Conservation (phyloP, 352 stramenopile genomes). For the Elongisporangium undulatum region DNA sequence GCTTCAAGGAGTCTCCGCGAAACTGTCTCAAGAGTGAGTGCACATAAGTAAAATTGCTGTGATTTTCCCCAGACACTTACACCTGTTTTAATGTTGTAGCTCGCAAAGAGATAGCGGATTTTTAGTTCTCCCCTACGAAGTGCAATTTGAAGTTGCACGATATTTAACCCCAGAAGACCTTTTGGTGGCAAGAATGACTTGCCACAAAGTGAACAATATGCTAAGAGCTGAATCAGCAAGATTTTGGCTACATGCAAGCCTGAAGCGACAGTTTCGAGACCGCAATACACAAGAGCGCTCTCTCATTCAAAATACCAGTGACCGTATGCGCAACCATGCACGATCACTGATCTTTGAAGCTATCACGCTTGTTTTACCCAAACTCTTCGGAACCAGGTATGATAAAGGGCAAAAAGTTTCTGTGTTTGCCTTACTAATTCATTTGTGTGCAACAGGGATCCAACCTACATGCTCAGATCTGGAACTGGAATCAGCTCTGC, state of each 20-base stretch:
- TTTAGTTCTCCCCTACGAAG: conserved; percentile 72
- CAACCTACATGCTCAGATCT: conserved; percentile 59
- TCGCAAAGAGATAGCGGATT: conserved; percentile 58
- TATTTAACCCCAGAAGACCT: conserved; percentile 78
- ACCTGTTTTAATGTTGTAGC: conserved; percentile 18
- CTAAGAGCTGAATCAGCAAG: conserved; percentile 77
- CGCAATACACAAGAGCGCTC: conserved; percentile 36
- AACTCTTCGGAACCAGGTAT: conserved; percentile 66
- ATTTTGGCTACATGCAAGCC: conserved; percentile 80
- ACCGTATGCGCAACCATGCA: conserved; percentile 42
- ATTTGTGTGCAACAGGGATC: conserved; percentile 37
- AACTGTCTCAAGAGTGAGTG: conserved; percentile 40
- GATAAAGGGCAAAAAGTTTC: background rate
- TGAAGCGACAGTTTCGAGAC: conserved; percentile 65
- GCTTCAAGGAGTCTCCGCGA: conserved; percentile 40
- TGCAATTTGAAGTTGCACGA: conserved; percentile 74
- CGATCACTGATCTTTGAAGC: conserved; percentile 78
- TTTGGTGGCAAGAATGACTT: conserved; percentile 62
- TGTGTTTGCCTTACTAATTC: conserved; percentile 4
- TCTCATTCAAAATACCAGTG: conserved; percentile 37
- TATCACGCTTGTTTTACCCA: conserved; percentile 70
- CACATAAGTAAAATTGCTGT: background rate
- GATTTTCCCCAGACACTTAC: background rate
- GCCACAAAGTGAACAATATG: conserved; percentile 80
- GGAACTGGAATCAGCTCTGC: conserved; percentile 63